Evolutionary conservation across 1,284 basidiomycete genomes (phyloP).

Genomic region (Cryptococcus sp.): DNA sequence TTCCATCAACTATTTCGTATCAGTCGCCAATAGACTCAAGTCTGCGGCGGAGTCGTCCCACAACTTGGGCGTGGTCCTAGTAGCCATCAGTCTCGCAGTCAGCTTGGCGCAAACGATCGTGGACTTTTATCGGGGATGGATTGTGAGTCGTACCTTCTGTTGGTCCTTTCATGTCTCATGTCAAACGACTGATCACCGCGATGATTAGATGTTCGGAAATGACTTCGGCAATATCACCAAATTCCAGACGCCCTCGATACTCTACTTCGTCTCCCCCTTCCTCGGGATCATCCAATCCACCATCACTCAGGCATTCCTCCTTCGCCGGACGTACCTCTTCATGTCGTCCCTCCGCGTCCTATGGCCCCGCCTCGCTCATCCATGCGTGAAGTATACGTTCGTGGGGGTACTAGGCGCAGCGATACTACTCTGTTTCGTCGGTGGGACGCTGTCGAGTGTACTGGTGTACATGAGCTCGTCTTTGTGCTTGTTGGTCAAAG

Average conservation of each 20-base stretch:
- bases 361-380: slow-evolving; percentile 26
- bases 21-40: slow-evolving; percentile 6
- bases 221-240: slow-evolving; percentile 22
- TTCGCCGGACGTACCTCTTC: slow-evolving; percentile 31
- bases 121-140: slow-evolving; percentile 28
- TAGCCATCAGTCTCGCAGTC: slow-evolving; percentile 16
- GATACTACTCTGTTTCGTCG: slow-evolving; percentile 12
- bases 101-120: slow-evolving; percentile 26
- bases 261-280: slow-evolving; percentile 33
- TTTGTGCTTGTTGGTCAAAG: neutral
- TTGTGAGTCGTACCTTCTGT: slow-evolving; percentile 17
- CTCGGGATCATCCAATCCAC: slow-evolving; percentile 29
- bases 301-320: slow-evolving; percentile 33
- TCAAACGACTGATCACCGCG: too few species aligned
- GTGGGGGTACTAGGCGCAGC: slow-evolving; percentile 1
- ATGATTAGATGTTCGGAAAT: slow-evolving; percentile 35
- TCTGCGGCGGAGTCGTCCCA: slow-evolving; percentile 5
- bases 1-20: slow-evolving; percentile 25
- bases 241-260: slow-evolving; percentile 17
- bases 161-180: too few species aligned
- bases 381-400: slow-evolving; percentile 15
- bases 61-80: slow-evolving; percentile 17
- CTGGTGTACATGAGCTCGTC: slow-evolving; percentile 9
- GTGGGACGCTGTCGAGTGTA: slow-evolving; percentile 11
- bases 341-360: slow-evolving; percentile 25